Base-by-base conservation (phyloP, 371 early-diverging fungal genomes). In the Saksenaea oblongispora region DNA sequence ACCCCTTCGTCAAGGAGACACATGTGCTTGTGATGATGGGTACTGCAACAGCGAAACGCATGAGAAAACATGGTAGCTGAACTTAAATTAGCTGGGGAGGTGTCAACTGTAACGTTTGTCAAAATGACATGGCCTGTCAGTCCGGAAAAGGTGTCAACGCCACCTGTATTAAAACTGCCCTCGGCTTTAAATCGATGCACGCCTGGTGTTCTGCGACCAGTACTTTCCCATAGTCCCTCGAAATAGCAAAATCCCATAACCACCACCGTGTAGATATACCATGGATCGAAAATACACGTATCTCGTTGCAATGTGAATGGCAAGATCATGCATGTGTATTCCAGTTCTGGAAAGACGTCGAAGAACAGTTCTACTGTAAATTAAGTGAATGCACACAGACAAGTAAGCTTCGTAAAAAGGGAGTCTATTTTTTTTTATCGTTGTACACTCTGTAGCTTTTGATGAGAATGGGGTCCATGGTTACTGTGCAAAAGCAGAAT, bases 301-400 rank as follows among this genome's bases (percentile, higher is more conserved):
- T 81, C 18, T 81, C 82, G 3, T 55, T 81, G 28, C 66, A 73
- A 34, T 81, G 82, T 65, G 78, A 81, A 54, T 81, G 81, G 81
- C 56, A 64, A 27, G 64, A 68, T 28, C 55, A 59, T 41, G 65
- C 72, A 27, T 81, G 81, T 31, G 61, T 78, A n/a, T 81, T 81
- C 65, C 81, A 81, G 35, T 81, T 86, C 44, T 88, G 89, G 89
- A 82, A 84, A 63, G 78, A 82, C 44, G 59, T 68, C 1, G 74
- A 75, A 44, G 76, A 82, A 62, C 87, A 86, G 42, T 88, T 88
- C 62, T 79, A 79, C 61, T 88, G 89, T 66, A 66, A 75, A 57
- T 56, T 84, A 36, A 71, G 72, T 5, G 82, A 81, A 28, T 87
- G 87, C 57, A 64, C 73, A 11, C 87, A 87, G 60, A 63, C 71